A percentile compares a stretch with the other conserved stretches of the same genome.
These are phyloP conservation scores for Dillenia turbinata DNA, from an alignment of 164 flowering plant species.

Conservation along the genomic window DNA sequence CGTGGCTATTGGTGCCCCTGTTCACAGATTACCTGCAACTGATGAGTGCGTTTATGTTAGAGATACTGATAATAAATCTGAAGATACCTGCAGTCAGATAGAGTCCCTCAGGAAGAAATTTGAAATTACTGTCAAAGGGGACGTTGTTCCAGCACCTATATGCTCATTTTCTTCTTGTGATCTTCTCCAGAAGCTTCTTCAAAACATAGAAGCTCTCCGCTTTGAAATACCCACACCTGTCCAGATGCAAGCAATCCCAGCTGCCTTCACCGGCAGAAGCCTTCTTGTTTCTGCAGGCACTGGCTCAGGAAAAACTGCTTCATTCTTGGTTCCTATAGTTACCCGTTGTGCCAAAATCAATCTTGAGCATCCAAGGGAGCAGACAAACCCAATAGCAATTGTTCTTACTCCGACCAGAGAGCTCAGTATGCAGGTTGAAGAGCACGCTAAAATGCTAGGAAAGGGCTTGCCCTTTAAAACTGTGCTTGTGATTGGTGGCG, in stretches of 20 bases:
- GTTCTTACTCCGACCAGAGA: conserved; percentile 92
- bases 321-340: conserved; percentile 76
- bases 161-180: conserved; percentile 62
- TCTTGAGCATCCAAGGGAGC: conserved; percentile 8
- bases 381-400: conserved; percentile 60
- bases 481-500: conserved; percentile 93
- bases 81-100: conserved; percentile 22
- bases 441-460: conserved; percentile 83
- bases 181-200: conserved; percentile 60
- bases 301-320: conserved; percentile 89
- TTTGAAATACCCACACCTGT: conserved; percentile 87
- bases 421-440: conserved; percentile 85
- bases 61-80: conserved; percentile 29
- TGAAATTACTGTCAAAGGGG: conserved; percentile 61
- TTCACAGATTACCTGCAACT: conserved; percentile 40
- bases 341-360: conserved; percentile 43
- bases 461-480: conserved; percentile 88
- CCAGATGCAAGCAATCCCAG: conserved; percentile 95
- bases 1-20: conserved; percentile 14
- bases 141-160: conserved; percentile 44
- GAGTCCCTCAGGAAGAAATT: conserved; percentile 51
- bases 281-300: conserved; percentile 88
- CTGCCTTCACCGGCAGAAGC: conserved; percentile 67
- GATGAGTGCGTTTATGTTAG: conserved; percentile 87
- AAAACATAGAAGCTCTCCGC: conserved; percentile 67